phyloP scores from a whole-genome alignment of 306 rosid genomes.

The Amphicarpaea edgeworthii region DNA sequence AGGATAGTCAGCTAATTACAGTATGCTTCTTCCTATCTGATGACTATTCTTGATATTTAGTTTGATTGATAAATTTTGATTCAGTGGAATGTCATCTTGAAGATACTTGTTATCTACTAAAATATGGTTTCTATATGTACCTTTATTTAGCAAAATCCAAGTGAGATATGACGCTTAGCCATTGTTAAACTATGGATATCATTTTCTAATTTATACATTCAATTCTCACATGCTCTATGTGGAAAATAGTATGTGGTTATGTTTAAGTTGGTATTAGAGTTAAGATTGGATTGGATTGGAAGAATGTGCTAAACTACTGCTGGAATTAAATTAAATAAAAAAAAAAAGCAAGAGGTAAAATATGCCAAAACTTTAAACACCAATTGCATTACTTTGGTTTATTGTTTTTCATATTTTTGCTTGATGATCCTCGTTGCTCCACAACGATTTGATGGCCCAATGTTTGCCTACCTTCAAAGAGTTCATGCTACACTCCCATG shows the following conservation, averaged over 20 bases:
- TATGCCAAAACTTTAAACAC: not conserved
- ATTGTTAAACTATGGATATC: constrained; percentile 12
- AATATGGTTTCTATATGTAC: constrained; percentile 22
- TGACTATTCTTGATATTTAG: constrained; percentile 34
- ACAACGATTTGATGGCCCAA: no score
- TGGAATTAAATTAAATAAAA: constrained; percentile 17
- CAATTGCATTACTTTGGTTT: constrained; percentile 25
- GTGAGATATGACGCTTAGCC: constrained; percentile 23
- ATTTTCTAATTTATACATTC: constrained; percentile 24
- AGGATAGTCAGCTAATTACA: constrained; percentile 64
- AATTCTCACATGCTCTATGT: constrained; percentile 12
- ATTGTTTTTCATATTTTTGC: constrained; percentile 30
- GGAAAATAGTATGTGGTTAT: not conserved
- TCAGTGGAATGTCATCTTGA: not conserved
- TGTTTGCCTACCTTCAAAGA: no score
- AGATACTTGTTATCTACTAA: constrained; percentile 23
- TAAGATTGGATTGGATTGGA: not conserved
- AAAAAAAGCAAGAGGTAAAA: not conserved
- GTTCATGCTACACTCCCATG: no score
- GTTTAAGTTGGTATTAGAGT: constrained; percentile 29
- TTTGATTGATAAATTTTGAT: constrained; percentile 27
- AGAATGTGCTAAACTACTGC: not conserved
- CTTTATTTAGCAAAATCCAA: constrained; percentile 20
- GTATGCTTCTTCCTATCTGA: constrained; percentile 54
- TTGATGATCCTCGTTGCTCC: no score